Evolutionary conservation across 1,284 basidiomycete species (phyloP).

Genomic region (Filobasidium uniguttulatum): DNA sequence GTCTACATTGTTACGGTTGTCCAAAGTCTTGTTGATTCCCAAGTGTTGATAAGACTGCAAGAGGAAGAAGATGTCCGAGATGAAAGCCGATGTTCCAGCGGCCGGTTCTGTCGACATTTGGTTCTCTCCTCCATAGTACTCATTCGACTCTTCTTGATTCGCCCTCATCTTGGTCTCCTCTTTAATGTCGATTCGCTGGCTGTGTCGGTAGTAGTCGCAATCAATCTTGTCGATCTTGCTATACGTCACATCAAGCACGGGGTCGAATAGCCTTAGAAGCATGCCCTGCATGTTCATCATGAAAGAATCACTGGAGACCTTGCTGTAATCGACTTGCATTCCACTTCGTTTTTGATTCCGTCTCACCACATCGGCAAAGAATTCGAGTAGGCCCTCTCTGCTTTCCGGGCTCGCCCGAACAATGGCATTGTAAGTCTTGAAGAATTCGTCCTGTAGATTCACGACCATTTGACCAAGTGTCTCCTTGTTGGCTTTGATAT

Average conservation of each 20-base stretch:
- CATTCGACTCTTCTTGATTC: slow-evolving; percentile 63
- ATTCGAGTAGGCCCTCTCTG: slow-evolving; percentile 71
- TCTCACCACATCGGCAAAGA: slow-evolving; percentile 59
- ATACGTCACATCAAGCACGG: slow-evolving; percentile 86
- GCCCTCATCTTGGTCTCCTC: slow-evolving; percentile 89
- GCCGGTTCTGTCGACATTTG: slow-evolving; percentile 5
- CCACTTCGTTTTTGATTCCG: slow-evolving; percentile 78
- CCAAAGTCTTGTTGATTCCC: slow-evolving; percentile 66
- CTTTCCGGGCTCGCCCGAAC: slow-evolving; percentile 67
- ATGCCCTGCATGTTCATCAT: slow-evolving; percentile 81
- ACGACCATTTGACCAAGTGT: slow-evolving; percentile 69
- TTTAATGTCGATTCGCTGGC: slow-evolving; percentile 54
- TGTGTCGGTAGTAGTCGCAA: slow-evolving; percentile 59
- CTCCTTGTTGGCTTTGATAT: slow-evolving; percentile 69
- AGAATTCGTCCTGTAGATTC: slow-evolving; percentile 67
- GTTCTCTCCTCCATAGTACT: slow-evolving; percentile 49
- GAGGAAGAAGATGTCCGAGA: slow-evolving; percentile 88
- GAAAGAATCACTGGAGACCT: slow-evolving; percentile 82
- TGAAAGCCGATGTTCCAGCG: slow-evolving; percentile 44
- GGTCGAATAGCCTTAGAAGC: slow-evolving; percentile 78
- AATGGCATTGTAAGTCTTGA: slow-evolving; percentile 76
- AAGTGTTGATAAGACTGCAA: slow-evolving; percentile 72
- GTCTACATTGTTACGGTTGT: slow-evolving; percentile 52
- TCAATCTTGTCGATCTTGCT: slow-evolving; percentile 87
- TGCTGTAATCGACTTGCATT: slow-evolving; percentile 73